Evolutionary conservation across 805 yeast species (phyloP), one percentile per base, ranked within the genome.

Genomic region (Saturnispora serradocipensis): DNA sequence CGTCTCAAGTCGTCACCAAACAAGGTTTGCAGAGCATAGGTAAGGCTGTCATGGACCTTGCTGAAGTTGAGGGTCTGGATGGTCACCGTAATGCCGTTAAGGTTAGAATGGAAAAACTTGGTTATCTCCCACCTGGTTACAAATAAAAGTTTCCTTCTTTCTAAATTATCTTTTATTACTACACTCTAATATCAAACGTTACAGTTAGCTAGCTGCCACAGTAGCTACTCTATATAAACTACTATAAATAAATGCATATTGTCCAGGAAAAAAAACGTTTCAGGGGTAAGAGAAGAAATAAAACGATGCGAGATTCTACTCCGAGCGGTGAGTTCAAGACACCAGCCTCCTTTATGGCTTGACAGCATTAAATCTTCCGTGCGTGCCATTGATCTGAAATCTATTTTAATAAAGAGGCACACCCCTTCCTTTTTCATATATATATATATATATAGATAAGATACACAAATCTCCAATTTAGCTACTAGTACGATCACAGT

Each of bases 11-110:
- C 63, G 88, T 93, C 35, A 84, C 89, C 1, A 81, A 85, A 51
- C 78, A 83, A 66, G 99, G 99, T 22, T 76, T 93, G 60, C 73
- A 79, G 64, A 82, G 82, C 60, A 91, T 93, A 57, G 99, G 99
- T n/a, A 82, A 81, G 58, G 97, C 98, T 4, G 97, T 93, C 18
- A 91, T 91, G 91, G 82, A 88, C 38, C 78, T 93, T 55, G 99
- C 99, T 24, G 90, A 82, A 48, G 93, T 90, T 39, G 99, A 93
- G 72, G 99, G 99, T 3, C 76, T 93, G 54, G 97, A 91, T 67
- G 99, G 90, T 10, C 99, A 93, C 74, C 82, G 97, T 69, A 88
- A 89, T 63, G 98, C 99, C 6, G 97, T 93, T 48, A 89, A 89
- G 69, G 84, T 93, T 42, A 82, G 99, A 73, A 82, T 93, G 87